Base-by-base conservation (phyloP, 208 protist species). In the Vickermania spadyakhi region DNA sequence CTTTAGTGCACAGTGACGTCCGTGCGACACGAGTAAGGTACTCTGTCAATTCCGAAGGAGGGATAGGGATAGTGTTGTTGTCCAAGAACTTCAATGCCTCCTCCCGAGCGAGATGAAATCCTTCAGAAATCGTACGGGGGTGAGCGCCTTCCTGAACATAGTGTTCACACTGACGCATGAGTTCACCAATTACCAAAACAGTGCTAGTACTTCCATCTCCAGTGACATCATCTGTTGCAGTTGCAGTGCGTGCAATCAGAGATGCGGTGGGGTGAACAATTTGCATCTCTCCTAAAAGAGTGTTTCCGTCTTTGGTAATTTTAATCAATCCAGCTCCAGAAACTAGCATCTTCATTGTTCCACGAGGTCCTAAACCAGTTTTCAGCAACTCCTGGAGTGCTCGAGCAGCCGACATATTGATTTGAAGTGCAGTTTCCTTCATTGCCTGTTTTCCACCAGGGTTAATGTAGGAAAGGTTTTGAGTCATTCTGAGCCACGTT, bases 261-360 rank as follows among this genome's bases (percentile, higher is more conserved):
- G 87, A 79, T 13, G 99, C 99, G 22, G 98, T 99, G 25, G 99
- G 99, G 75, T 99, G 97, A 72, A 99, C 96, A 72, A 99, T 99
- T 79, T 99, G 98, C 98, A 99, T 99, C 73, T 99, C 98, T 36
- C 98, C 89, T 7, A 99, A 83, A 27, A 99, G 89, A 26, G 98
- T 98, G 66, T 96, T 98, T 27, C 99, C 99, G 62, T 99, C 99
- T 79, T 99, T 99, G 4, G 99, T 99, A 22, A 99, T 94, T 79
- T 99, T 99, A 56, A 99, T 99, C 53, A 99, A 91, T 25, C 98
- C 98, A 63, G 96, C 88, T 50, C 99, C 99, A 30, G 87, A 95
- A 13, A 99, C 98, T 3, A 99, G 88, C 98, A 99, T 99, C 67
- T 99, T 99, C 72, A 99, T 93, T 5, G 98, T 99, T 54, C 98